phyloP scores from a whole-genome alignment of 176 grass and related monocot species.

The Raddia guianensis region DNA sequence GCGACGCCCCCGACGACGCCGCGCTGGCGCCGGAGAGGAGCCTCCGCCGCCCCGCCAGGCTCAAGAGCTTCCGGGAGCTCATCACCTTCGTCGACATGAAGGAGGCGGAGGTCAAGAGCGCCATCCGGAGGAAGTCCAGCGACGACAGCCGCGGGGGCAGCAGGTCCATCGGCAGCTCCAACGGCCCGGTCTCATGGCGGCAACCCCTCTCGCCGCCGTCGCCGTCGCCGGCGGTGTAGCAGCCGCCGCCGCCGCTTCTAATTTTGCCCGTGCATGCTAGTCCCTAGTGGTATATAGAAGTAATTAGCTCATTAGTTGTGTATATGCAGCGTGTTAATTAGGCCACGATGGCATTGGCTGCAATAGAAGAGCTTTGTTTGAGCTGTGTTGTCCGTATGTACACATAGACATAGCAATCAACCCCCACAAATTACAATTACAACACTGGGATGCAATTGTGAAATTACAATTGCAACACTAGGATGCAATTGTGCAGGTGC shows the following conservation, averaged over 20 bases:
- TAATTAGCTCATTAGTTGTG: no score
- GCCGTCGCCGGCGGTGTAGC: background rate
- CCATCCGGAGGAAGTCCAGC: slow-evolving; percentile 62
- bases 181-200: slow-evolving; percentile 12
- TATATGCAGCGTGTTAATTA: no score
- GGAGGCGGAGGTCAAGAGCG: slow-evolving; percentile 73
- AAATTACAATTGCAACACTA: no score
- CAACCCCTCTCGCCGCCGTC: slow-evolving; percentile 22
- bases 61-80: slow-evolving; percentile 66
- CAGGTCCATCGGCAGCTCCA: slow-evolving; percentile 29
- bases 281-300: no score
- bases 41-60: slow-evolving; percentile 42
- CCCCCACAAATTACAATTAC: no score
- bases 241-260: background rate
- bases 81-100: slow-evolving; percentile 83
- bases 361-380: no score
- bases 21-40: slow-evolving; percentile 29
- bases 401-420: no score
- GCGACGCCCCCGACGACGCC: background rate
- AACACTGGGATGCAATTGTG: no score
- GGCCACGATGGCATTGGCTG: no score
- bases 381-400: no score
- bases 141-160: slow-evolving; percentile 21
- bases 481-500: no score
- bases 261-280: no score